Evolutionary conservation across 352 stramenopile species (phyloP), one percentile per base, ranked within the genome.

Genomic region (Globisporangium radiosum): DNA sequence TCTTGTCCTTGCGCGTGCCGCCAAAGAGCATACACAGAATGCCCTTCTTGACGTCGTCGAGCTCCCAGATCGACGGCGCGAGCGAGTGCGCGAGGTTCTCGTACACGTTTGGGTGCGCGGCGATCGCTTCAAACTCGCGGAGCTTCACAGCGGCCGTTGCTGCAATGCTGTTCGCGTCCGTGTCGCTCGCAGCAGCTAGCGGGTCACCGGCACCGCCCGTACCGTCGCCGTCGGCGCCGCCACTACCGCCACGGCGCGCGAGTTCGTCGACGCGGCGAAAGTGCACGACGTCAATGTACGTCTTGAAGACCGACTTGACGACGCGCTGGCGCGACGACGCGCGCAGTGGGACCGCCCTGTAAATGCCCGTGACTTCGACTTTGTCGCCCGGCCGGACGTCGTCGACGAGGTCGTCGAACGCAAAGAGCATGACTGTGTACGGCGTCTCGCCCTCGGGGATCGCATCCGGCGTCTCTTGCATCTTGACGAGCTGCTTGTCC

Each of bases 31-130:
- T 98, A 68, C 96, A 99, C 47, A 99, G 69, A 11, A 98, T 90
- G 0, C 94, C 97, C 62, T 98, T 98, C 69, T 99, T 99, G 5
- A 99, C 97, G 71, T 99, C 95, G 52, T 99, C 96, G 53, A 99
- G 75, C 71, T 98, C 97, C 88, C 87, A 93, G 42, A 95, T 93
- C 13, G 85, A 93, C 52, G 85, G 87, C 5, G 86, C 85, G 4
- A 95, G 58, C 13, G 85, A 95, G 50, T 89, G 75, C 33, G 85
- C 80, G 14, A 93, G 63, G 62, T 92, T 93, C 47, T 91, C 72
- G 43, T 95, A 95, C 49, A 90, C 81, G 40, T 79, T 86, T 45
- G 85, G 83, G 51, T 93, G 81, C n/a, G 80, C 59, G 1, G 85
- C 81, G 50, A 93, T 93, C 45, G 78, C 76, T 38, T 65, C 69